Evolutionary conservation across 2,329 filamentous ascomycete genomes (phyloP), one percentile per base, ranked within the genome.

Genomic region (Chrysoporthe austroafricana): DNA sequence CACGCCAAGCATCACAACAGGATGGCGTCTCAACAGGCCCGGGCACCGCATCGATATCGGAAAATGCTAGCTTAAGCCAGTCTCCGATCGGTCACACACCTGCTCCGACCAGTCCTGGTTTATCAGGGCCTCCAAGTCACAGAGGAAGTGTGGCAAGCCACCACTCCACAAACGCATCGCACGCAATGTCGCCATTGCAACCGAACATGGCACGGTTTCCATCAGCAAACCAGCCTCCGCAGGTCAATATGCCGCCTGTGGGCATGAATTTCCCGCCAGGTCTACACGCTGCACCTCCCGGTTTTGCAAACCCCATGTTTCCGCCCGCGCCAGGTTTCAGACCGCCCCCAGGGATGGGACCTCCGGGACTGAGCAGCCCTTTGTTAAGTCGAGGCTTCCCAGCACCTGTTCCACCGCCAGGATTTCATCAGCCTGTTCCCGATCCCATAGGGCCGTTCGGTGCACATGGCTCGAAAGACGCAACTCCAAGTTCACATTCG

Each of bases 1-100:
- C 89, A 48, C 89, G 93, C 66, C 92, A 94, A 69, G 81, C 88
- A 59, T 96, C 93, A 9, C 93, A 96, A 71, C 93, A 96, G 76
- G 90, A 90, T 36, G 88, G 88, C 11, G 88, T 90, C 75, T 83
- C 87, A 8, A 86, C 88, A 7, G 90, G 89, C 62, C 91, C 93
- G 3, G 89, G 91, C 70, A 66, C 73, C 14, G 86, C 89, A 2
- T 90, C 92, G 1, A 87, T 91, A 75, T 85, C 90, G 70, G 82
- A 81, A 54, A 83, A 83, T 8, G 80, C 82, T 21, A 88, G 85
- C 71, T 86, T 89, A 69, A 85, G 84, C 69, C 81, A 83, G 11
- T 89, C 88, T 43, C 86, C 88, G 63, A 87, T 88, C 73, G 81
- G 85, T 18, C 81, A 86, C 67, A 90, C 87, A 36, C 88, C 91